Base-by-base conservation (phyloP, 306 rosid species). In the Vigna unguiculata region DNA sequence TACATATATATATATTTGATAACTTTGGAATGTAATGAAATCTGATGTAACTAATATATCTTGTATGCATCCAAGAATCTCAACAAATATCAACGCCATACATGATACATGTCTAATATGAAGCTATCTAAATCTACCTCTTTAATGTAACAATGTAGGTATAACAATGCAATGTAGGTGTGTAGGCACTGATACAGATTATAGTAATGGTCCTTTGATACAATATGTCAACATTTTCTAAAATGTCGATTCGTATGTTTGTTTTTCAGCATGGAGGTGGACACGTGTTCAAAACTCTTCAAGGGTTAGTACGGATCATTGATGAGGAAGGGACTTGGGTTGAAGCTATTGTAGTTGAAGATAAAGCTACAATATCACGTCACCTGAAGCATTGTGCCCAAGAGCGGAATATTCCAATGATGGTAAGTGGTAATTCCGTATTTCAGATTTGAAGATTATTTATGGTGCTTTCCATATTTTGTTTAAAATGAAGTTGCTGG, bases 201-300 rank as follows among this genome's bases (percentile, higher is more conserved):
- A 52, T 45, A n/a, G 36, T 17, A 30, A 12, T 20, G 47, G 34
- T 73, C 58, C 14, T 77, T 64, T 67, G 77, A 21, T 81, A 66
- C 71, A 51, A 19, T 41, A 30, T 74, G 55, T 67, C 49, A 11
- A 22, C n/a, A 30, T 38, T 6, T 57, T 75, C 17, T 61, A 34
- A 61, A 76, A 49, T 45, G 6, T 49, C 55, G 1, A 45, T 62
- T 75, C 41, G 20, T 25, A 24, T 60, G 45, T 60, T 30, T 16
- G 20, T 62, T 80, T 49, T 61, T 19, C 78, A 93, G 98, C 96
- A 91, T 78, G 97, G 97, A 77, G 97, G 91, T 43, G 96, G 96
- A 70, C 62, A 64, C 67, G 91, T 87, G 49, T 91, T 86, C 79
- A 94, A 90, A 85, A 83, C 89, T 58, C 90, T 90, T 67, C 96